These are phyloP conservation scores for Paracorniculantispora psalliotae DNA, from an alignment of 2,329 filamentous ascomycete genomes.

Conservation along the genomic window DNA sequence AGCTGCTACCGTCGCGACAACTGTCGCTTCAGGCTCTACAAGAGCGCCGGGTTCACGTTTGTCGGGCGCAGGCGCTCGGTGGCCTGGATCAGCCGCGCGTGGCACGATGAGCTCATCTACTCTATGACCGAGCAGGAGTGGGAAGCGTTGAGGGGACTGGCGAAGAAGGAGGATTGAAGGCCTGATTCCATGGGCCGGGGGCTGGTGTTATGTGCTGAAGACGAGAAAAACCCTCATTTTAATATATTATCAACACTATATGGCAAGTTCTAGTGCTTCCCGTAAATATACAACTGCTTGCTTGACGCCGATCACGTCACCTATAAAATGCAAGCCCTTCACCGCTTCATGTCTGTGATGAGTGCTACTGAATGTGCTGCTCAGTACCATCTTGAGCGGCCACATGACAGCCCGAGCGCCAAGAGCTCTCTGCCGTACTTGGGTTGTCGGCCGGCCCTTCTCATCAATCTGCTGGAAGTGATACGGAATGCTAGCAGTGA, in stretches of 20 bases:
- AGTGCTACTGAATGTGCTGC: neutral
- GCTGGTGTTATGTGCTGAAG: too few relatives aligned
- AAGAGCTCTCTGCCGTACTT: neutral
- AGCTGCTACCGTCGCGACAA: too few relatives aligned
- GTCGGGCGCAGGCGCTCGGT: constrained; percentile 6
- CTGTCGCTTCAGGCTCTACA: too few relatives aligned
- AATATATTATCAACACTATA: too few relatives aligned
- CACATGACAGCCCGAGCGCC: neutral
- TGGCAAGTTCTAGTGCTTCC: neutral
- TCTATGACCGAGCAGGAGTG: constrained; percentile 13
- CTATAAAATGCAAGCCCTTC: neutral
- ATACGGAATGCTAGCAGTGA: neutral
- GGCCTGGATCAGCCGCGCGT: constrained; percentile 1
- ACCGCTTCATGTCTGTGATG: neutral
- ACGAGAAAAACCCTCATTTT: neutral
- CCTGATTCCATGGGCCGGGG: too few relatives aligned
- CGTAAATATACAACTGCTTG: neutral
- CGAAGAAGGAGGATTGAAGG: neutral
- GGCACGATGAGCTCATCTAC: constrained; percentile 13
- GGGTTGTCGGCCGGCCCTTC: neutral
- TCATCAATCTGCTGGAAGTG: neutral
- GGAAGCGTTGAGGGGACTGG: constrained; percentile 1
- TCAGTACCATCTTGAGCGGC: constrained; percentile 1
- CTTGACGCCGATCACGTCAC: neutral
- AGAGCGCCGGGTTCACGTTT: neutral